These are phyloP conservation scores for Cryptococcus sp. DNA, from an alignment of 1,284 basidiomycete species.

Conservation along the genomic window DNA sequence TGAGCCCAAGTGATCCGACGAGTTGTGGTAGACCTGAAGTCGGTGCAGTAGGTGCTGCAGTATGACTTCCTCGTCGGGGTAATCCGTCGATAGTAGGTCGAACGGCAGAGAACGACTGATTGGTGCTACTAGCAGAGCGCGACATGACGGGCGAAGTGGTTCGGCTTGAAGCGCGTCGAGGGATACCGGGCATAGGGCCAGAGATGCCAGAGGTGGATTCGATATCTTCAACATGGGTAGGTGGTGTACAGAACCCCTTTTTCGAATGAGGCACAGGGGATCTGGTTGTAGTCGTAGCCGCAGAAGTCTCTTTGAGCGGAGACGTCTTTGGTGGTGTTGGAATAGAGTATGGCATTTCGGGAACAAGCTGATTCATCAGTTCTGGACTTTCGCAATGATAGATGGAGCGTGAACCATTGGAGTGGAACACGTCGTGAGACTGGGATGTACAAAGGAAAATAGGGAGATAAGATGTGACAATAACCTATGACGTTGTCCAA, in stretches of 20 bases:
- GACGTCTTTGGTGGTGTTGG: slow-evolving; percentile 35
- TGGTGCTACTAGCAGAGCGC: slow-evolving; percentile 11
- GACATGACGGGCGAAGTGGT: slow-evolving; percentile 16
- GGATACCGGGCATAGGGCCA: slow-evolving; percentile 37
- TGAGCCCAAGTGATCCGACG: slow-evolving; percentile 24
- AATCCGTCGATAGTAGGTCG: slow-evolving; percentile 29
- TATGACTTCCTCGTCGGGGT: slow-evolving; percentile 18
- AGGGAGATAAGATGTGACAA: background rate
- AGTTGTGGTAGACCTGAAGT: slow-evolving; percentile 26
- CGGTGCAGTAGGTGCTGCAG: background rate
- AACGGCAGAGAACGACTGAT: slow-evolving; percentile 18
- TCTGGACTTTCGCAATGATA: background rate
- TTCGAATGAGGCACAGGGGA: slow-evolving; percentile 5
- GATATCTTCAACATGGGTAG: slow-evolving; percentile 23
- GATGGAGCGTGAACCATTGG: slow-evolving; percentile 2
- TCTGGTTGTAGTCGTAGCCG: background rate
- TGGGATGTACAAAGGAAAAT: background rate
- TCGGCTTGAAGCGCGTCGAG: slow-evolving; percentile 32
- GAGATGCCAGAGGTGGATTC: slow-evolving; percentile 16
- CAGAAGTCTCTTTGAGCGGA: slow-evolving; percentile 21
- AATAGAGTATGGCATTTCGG: slow-evolving; percentile 43
- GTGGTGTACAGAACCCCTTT: slow-evolving; percentile 20
- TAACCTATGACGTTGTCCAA: too few relatives aligned
- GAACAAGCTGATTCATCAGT: background rate
- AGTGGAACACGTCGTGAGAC: slow-evolving; percentile 9